Percentiles rank a stretch among this genome's conserved stretches.
phyloP scores from a whole-genome alignment of 441 rosid species.

The Raphanus hybrid region DNA sequence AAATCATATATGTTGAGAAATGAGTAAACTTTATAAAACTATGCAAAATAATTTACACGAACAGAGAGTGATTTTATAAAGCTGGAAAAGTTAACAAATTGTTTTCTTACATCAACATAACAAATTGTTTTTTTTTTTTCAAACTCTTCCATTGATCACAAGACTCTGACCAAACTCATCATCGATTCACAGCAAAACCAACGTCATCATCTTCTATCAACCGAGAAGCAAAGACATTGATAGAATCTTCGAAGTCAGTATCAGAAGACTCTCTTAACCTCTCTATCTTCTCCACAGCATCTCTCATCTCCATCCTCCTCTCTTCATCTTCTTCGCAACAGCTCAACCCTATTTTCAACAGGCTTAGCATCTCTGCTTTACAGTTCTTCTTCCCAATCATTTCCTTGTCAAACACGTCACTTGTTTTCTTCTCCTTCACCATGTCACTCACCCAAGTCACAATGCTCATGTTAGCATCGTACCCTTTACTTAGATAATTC shows the following conservation, averaged over 20 bases:
- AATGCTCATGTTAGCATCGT: conserved; percentile 53
- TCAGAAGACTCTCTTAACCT: conserved; percentile 43
- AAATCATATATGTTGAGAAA: background rate
- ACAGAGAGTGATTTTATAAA: conserved; percentile 7
- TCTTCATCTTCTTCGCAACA: conserved; percentile 82
- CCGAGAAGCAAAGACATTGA: conserved; percentile 38
- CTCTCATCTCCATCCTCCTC: conserved; percentile 57
- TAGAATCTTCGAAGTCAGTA: background rate
- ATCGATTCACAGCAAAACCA: conserved; percentile 40
- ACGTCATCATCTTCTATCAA: conserved; percentile 44
- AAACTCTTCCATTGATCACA: background rate
- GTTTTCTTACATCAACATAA: conserved; percentile 23
- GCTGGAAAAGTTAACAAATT: conserved; percentile 12
- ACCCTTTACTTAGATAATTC: conserved; percentile 65
- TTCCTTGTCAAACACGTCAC: conserved; percentile 80
- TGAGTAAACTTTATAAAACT: background rate
- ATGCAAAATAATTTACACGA: conserved; percentile 18
- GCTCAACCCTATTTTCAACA: conserved; percentile 83
- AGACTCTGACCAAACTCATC: conserved; percentile 17
- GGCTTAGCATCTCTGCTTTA: conserved; percentile 67
- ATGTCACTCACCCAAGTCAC: conserved; percentile 74
- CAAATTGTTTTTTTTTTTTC: conserved; percentile 11
- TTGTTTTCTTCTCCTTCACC: conserved; percentile 57
- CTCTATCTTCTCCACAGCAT: conserved; percentile 64
- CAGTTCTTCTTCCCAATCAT: conserved; percentile 62